Evolutionary conservation across 257 asterid genomes (phyloP).

Genomic region (Cinchona pubescens): DNA sequence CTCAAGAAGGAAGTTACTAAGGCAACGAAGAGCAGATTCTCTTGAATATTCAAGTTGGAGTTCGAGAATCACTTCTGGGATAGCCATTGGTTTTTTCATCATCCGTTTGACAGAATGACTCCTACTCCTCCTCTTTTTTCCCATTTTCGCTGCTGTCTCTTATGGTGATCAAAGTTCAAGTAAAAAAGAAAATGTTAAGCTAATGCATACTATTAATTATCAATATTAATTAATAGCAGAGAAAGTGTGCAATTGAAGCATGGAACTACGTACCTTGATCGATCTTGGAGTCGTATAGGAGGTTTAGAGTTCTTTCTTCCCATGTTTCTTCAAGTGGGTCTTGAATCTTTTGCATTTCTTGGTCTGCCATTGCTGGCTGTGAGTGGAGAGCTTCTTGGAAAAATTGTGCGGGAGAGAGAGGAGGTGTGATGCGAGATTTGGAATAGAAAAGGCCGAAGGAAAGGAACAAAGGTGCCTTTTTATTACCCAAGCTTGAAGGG

Average conservation of each 20-base stretch:
- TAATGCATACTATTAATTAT: too few relatives aligned
- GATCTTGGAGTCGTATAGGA: too few relatives aligned
- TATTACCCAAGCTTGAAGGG: too few relatives aligned
- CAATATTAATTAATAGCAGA: too few relatives aligned
- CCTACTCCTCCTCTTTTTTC: too few relatives aligned
- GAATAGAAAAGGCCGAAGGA: too few relatives aligned
- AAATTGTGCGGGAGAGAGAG: too few relatives aligned
- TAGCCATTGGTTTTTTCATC: neutral
- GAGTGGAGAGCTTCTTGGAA: neutral
- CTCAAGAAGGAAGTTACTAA: neutral
- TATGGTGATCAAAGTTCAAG: neutral
- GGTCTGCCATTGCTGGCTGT: neutral
- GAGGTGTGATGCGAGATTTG: too few relatives aligned
- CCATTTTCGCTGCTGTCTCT: too few relatives aligned
- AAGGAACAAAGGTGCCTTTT: too few relatives aligned
- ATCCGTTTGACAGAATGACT: too few relatives aligned
- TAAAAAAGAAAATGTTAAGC: neutral
- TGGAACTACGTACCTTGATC: neutral
- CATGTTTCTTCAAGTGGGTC: neutral
- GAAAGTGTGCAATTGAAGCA: too few relatives aligned
- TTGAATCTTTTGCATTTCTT: neutral
- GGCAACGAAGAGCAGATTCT: neutral
- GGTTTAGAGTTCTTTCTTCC: neutral
- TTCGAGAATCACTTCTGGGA: neutral
- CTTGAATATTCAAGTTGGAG: neutral